Percentiles rank a stretch among this genome's conserved stretches.
These are phyloP conservation scores for Sorghum bicolor DNA, from an alignment of 176 grass and related monocot species.

Conservation along the genomic window Sorghum_bicolor_NCBIv3 NC_012873.2:60183001-60183500, in stretches of 20 bases:
- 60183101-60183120: slow-evolving; percentile 73
- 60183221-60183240: slow-evolving; percentile 75
- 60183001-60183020: slow-evolving; percentile 45
- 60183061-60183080: slow-evolving; percentile 36
- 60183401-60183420: slow-evolving; percentile 55
- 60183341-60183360: not conserved
- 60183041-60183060: slow-evolving; percentile 38
- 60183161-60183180: slow-evolving; percentile 81
- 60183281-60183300: not conserved
- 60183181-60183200: slow-evolving; percentile 86
- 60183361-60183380: not conserved
- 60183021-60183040: slow-evolving; percentile 47
- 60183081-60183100: slow-evolving; percentile 62
- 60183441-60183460: slow-evolving; percentile 61
- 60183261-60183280: not conserved
- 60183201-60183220: slow-evolving; percentile 84
- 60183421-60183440: slow-evolving; percentile 61
- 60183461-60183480: slow-evolving; percentile 60
- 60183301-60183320: not conserved
- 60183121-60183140: slow-evolving; percentile 82
- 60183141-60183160: slow-evolving; percentile 89
- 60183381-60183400: not conserved
- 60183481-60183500: slow-evolving; percentile 70
- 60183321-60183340: not conserved
- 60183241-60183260: slow-evolving; percentile 76